Evolutionary conservation across 768 basidiomycete species (phyloP).

Genomic region (Lactarius indigo): DNA sequence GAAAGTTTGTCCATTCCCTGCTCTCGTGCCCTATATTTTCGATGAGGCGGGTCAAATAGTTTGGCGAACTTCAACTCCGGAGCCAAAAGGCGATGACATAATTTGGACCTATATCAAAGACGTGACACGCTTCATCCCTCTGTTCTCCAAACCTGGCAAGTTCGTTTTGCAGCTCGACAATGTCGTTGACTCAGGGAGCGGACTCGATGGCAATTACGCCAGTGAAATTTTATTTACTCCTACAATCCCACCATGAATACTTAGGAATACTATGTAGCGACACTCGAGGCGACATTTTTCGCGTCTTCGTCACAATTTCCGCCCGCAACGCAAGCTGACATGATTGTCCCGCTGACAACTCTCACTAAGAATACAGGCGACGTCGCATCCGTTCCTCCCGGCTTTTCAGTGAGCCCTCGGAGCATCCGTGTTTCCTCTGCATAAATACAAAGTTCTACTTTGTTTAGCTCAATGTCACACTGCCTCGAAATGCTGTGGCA

Average conservation of each 20-base stretch:
- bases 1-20: slow-evolving; percentile 49
- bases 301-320: slow-evolving; percentile 54
- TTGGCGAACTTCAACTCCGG: slow-evolving; percentile 79
- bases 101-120: slow-evolving; percentile 79
- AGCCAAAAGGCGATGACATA: slow-evolving; percentile 63
- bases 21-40: not conserved
- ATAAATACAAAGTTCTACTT: not conserved
- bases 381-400: slow-evolving; percentile 72
- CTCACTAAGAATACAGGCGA: slow-evolving; percentile 56
- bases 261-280: slow-evolving; percentile 39
- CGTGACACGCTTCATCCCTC: slow-evolving; percentile 65
- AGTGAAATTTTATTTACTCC: slow-evolving; percentile 39
- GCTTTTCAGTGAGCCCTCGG: slow-evolving; percentile 51
- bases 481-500: slow-evolving; percentile 66
- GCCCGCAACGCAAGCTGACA: slow-evolving; percentile 38
- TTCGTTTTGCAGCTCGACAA: slow-evolving; percentile 77
- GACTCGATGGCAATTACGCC: slow-evolving; percentile 64
- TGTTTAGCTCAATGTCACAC: slow-evolving; percentile 56
- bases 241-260: not conserved
- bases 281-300: slow-evolving; percentile 68
- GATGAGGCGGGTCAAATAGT: slow-evolving; percentile 39
- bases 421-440: not conserved
- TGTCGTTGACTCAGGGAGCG: slow-evolving; percentile 49
- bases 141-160: slow-evolving; percentile 63
- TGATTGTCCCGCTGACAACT: slow-evolving; percentile 67